phyloP scores from a whole-genome alignment of 805 yeast genomes.

The Monosporozyma unispora region DNA sequence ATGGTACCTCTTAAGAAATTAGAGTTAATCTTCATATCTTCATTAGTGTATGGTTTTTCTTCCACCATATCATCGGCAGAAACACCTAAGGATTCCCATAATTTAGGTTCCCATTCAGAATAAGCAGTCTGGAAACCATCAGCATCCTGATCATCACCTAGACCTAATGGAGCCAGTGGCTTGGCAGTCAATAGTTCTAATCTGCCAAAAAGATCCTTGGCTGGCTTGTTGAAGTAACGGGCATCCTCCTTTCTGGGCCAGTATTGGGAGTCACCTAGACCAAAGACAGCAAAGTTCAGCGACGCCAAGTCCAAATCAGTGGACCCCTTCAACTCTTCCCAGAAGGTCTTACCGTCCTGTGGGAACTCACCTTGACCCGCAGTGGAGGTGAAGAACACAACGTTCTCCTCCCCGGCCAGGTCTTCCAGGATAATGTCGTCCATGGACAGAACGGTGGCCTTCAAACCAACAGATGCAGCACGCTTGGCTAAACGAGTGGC shows the following conservation, averaged over 20 bases:
- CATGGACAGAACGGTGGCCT: slow-evolving; percentile 46
- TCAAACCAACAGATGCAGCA: slow-evolving; percentile 65
- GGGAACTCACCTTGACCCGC: slow-evolving; percentile 97
- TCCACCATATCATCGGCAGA: slow-evolving; percentile 71
- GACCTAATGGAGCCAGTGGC: slow-evolving; percentile 64
- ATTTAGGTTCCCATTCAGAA: slow-evolving; percentile 69
- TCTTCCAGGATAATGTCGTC: slow-evolving; percentile 69
- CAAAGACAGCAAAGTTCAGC: slow-evolving; percentile 65
- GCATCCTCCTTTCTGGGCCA: slow-evolving; percentile 98
- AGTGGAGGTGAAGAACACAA: slow-evolving; percentile 76
- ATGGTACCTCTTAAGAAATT: slow-evolving; percentile 88
- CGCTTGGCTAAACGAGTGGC: slow-evolving; percentile 72
- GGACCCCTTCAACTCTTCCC: slow-evolving; percentile 64
- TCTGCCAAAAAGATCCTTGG: slow-evolving; percentile 59
- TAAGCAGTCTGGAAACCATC: slow-evolving; percentile 94
- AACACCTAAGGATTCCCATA: slow-evolving; percentile 88
- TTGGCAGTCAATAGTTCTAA: slow-evolving; percentile 65
- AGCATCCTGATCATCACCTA: slow-evolving; percentile 96
- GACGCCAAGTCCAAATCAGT: slow-evolving; percentile 56
- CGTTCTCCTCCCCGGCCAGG: slow-evolving; percentile 48
- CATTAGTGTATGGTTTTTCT: slow-evolving; percentile 88
- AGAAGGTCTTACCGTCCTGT: slow-evolving; percentile 62
- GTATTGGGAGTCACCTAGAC: slow-evolving; percentile 87
- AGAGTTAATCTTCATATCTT: slow-evolving; percentile 86
- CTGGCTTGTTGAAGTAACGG: slow-evolving; percentile 89